phyloP scores from a whole-genome alignment of 2,329 filamentous ascomycete species.

The Pyrenochaeta sp. region DNA sequence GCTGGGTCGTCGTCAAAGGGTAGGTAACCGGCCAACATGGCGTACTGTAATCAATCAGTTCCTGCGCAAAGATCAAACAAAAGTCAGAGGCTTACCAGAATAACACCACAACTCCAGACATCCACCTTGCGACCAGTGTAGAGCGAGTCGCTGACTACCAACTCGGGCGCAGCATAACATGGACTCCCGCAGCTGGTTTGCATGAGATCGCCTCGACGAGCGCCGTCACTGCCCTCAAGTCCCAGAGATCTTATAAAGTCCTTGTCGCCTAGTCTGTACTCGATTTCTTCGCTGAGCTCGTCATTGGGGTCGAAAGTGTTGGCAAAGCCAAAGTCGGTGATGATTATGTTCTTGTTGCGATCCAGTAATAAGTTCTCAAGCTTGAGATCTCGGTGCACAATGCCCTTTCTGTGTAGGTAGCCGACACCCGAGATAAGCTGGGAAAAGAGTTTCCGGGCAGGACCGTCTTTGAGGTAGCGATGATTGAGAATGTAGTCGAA shows the following conservation, averaged over 20 bases:
- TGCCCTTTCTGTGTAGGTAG: slow-evolving; percentile 97
- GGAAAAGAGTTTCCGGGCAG: slow-evolving; percentile 89
- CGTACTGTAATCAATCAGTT: slow-evolving; percentile 71
- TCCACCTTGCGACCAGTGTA: slow-evolving; percentile 98
- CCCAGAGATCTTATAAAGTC: slow-evolving; percentile 87
- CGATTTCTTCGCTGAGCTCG: slow-evolving; percentile 88
- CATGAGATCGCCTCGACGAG: slow-evolving; percentile 92
- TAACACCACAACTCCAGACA: slow-evolving; percentile 99
- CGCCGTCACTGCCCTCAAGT: slow-evolving; percentile 81
- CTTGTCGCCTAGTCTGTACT: slow-evolving; percentile 84
- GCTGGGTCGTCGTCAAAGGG: slow-evolving; percentile 98
- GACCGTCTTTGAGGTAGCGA: slow-evolving; percentile 92
- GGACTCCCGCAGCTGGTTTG: slow-evolving; percentile 98
- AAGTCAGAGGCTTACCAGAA: slow-evolving; percentile 73
- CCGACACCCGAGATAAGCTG: slow-evolving; percentile 96
- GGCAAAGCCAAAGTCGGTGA: slow-evolving; percentile 98
- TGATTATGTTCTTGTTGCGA: slow-evolving; percentile 98
- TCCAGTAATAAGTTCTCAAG: slow-evolving; percentile 95
- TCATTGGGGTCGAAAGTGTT: slow-evolving; percentile 94
- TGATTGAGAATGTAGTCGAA: slow-evolving; percentile 99
- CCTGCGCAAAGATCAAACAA: slow-evolving; percentile 8
- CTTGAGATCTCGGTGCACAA: slow-evolving; percentile 96
- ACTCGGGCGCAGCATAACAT: slow-evolving; percentile 94
- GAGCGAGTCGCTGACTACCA: slow-evolving; percentile 95
- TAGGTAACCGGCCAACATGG: slow-evolving; percentile 96